Evolutionary conservation across 768 basidiomycete species (phyloP).

Genomic region (Lentinula lateritia): DNA sequence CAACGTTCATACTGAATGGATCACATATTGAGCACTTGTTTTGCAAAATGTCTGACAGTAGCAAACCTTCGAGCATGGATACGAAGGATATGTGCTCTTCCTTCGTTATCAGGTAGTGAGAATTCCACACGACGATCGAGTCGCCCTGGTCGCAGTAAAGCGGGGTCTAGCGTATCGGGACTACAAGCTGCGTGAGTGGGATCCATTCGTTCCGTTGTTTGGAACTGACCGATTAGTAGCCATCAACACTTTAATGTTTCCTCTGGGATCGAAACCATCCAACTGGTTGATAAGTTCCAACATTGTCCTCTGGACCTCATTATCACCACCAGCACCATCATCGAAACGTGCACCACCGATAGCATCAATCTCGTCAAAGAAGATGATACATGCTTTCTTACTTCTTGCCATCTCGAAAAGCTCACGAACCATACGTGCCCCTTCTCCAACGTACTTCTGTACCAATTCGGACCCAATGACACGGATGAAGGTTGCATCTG

Average conservation of each 20-base stretch:
- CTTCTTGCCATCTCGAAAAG: slow-evolving; percentile 98
- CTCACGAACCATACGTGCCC: slow-evolving; percentile 97
- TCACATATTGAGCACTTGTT: not conserved
- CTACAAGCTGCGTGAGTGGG: slow-evolving; percentile 30
- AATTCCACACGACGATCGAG: slow-evolving; percentile 98
- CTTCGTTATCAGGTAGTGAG: slow-evolving; percentile 89
- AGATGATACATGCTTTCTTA: slow-evolving; percentile 99
- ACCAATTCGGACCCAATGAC: slow-evolving; percentile 99
- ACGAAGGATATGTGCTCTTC: slow-evolving; percentile 91
- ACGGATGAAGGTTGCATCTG: slow-evolving; percentile 98
- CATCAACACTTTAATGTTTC: slow-evolving; percentile 99
- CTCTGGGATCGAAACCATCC: slow-evolving; percentile 96
- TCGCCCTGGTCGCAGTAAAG: slow-evolving; percentile 90
- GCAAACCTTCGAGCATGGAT: slow-evolving; percentile 91
- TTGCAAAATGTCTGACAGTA: slow-evolving; percentile 1
- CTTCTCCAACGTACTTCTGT: slow-evolving; percentile 99
- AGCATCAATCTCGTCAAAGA: slow-evolving; percentile 98
- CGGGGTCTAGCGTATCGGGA: slow-evolving; percentile 97
- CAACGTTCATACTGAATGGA: slow-evolving; percentile 82
- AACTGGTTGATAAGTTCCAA: slow-evolving; percentile 98
- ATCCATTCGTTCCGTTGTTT: not conserved
- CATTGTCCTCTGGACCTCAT: slow-evolving; percentile 99
- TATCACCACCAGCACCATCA: slow-evolving; percentile 97
- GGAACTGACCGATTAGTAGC: slow-evolving; percentile 83
- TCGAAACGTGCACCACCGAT: slow-evolving; percentile 98